phyloP scores from a whole-genome alignment of 2,329 filamentous ascomycete species.

The Aspergillus tamarii region DNA sequence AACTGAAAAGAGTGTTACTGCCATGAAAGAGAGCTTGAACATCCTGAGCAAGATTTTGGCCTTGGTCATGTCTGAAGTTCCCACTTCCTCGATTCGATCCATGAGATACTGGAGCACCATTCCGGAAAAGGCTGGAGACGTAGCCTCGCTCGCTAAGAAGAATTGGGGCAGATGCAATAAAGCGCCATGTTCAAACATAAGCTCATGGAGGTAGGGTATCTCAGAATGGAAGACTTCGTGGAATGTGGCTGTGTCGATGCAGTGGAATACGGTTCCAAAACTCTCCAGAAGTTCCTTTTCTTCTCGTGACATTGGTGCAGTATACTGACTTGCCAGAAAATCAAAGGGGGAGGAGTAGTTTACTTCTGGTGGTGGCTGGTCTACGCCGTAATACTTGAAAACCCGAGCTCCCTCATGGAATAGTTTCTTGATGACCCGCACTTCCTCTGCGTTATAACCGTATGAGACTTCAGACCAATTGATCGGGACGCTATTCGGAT shows the following conservation, averaged over 20 bases:
- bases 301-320: constrained; percentile 90
- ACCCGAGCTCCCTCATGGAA: constrained; percentile 96
- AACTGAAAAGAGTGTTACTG: constrained; percentile 89
- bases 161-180: constrained; percentile 96
- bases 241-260: constrained; percentile 96
- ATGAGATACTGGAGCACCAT: constrained; percentile 98
- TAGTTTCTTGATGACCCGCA: constrained; percentile 92
- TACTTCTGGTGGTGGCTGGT: constrained; percentile 73
- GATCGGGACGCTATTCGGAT: constrained; percentile 74
- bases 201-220: constrained; percentile 93
- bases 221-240: constrained; percentile 98
- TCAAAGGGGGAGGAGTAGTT: constrained; percentile 82
- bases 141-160: constrained; percentile 97
- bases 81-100: constrained; percentile 93
- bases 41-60: constrained; percentile 89
- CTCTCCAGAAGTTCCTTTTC: constrained; percentile 97
- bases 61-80: constrained; percentile 86
- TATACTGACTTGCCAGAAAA: constrained; percentile 92
- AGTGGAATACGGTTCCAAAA: constrained; percentile 97
- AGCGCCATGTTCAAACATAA: constrained; percentile 96
- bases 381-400: constrained; percentile 94
- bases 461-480: constrained; percentile 97
- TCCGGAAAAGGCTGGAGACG: constrained; percentile 93
- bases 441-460: constrained; percentile 96
- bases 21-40: constrained; percentile 99